Evolutionary conservation across 2,329 filamentous ascomycete species (phyloP).

Genomic region (Capronia americana): DNA sequence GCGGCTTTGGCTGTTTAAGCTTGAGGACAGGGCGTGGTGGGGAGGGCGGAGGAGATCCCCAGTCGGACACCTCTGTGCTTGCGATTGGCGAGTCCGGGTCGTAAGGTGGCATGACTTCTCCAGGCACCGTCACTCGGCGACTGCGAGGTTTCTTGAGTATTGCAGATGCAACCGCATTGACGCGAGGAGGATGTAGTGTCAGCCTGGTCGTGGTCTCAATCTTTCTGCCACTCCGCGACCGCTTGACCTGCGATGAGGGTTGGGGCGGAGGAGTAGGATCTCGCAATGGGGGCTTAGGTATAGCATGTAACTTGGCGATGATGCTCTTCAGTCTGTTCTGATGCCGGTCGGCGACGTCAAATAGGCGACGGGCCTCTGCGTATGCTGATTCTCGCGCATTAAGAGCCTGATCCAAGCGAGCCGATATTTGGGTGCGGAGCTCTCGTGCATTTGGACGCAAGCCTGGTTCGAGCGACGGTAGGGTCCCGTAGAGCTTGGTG

Average conservation of each 20-base stretch:
- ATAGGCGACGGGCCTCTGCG: constrained; percentile 63
- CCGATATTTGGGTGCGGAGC: constrained; percentile 64
- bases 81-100: constrained; percentile 55
- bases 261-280: constrained; percentile 61
- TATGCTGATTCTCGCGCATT: constrained; percentile 62
- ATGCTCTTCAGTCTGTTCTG: constrained; percentile 65
- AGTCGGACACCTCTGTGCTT: constrained; percentile 55
- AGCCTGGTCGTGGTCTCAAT: constrained; percentile 48
- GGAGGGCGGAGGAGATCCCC: constrained; percentile 45
- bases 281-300: constrained; percentile 65
- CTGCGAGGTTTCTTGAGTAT: constrained; percentile 46
- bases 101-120: constrained; percentile 47
- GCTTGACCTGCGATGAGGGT: constrained; percentile 48
- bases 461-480: constrained; percentile 58
- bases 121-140: constrained; percentile 46
- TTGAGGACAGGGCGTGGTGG: constrained; percentile 40
- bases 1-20: constrained; percentile 53
- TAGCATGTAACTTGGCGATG: constrained; percentile 65
- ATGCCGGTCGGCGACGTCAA: constrained; percentile 64
- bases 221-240: constrained; percentile 50
- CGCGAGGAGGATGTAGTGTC: constrained; percentile 45
- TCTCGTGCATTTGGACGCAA: constrained; percentile 58
- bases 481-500: constrained; percentile 52
- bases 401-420: constrained; percentile 60
- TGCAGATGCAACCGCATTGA: constrained; percentile 34